Conservation (phyloP, 257 asterid genomes). For the Solanum neorickii region DNA sequence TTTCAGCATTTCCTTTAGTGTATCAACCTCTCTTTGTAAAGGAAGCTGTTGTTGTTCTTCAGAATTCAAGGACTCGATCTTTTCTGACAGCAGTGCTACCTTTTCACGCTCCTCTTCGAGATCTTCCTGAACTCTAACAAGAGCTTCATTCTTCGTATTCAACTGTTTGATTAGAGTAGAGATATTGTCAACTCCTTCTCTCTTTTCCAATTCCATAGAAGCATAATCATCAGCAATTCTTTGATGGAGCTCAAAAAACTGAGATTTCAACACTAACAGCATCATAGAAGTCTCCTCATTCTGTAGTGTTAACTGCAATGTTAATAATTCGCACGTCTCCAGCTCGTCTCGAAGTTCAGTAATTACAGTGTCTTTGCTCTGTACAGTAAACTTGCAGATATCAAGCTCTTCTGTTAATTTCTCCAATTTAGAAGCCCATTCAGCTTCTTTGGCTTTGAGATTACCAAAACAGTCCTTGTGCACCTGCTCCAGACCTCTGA, state of each 20-base stretch:
- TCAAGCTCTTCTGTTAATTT: slow-evolving; percentile 34
- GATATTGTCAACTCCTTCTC: slow-evolving; percentile 15
- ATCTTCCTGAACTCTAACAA: slow-evolving; percentile 32
- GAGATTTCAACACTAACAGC: slow-evolving; percentile 54
- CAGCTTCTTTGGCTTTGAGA: slow-evolving; percentile 56
- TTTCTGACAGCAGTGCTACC: slow-evolving; percentile 31
- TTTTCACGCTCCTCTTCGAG: slow-evolving; percentile 49
- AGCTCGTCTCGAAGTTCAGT: slow-evolving; percentile 46
- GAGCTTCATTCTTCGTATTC: slow-evolving; percentile 42
- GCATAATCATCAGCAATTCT: slow-evolving; percentile 27
- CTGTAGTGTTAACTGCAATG: slow-evolving; percentile 39
- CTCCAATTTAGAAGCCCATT: slow-evolving; percentile 52
- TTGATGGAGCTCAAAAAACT: slow-evolving; percentile 37
- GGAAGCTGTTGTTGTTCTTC: slow-evolving; percentile 36
- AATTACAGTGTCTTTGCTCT: slow-evolving; percentile 27
- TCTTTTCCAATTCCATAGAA: slow-evolving; percentile 16
- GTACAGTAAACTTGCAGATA: slow-evolving; percentile 29
- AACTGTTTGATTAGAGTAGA: slow-evolving; percentile 29
- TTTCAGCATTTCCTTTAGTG: slow-evolving; percentile 34
- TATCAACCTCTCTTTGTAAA: slow-evolving; percentile 38
- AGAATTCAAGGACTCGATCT: slow-evolving; percentile 17
- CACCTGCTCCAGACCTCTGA: slow-evolving; percentile 47
- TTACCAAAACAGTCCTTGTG: slow-evolving; percentile 43
- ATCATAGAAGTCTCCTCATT: slow-evolving; percentile 51
- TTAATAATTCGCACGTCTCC: slow-evolving; percentile 48